Percentiles rank a stretch among this genome's conserved stretches.
Evolutionary conservation across 768 basidiomycete genomes (phyloP).

Genomic region (Galerina marginata): DNA sequence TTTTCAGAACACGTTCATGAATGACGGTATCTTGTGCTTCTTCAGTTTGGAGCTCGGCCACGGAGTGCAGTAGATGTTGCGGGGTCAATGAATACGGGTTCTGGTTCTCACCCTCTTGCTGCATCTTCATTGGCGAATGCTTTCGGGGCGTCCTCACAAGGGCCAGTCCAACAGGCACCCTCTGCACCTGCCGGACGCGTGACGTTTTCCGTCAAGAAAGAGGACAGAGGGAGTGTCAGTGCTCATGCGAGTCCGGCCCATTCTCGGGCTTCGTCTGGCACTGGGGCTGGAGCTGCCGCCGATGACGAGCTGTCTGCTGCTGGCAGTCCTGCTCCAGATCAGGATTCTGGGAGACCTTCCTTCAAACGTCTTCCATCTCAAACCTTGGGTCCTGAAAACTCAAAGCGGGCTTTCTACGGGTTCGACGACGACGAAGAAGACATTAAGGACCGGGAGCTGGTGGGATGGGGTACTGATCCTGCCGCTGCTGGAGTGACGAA

Average conservation of each 20-base stretch:
- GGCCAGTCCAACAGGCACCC: background rate
- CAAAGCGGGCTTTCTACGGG: constrained; percentile 50
- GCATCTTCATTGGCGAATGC: constrained; percentile 48
- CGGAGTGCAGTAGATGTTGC: constrained; percentile 26
- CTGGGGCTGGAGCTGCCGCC: constrained; percentile 14
- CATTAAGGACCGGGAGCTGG: constrained; percentile 1
- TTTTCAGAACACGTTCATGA: background rate
- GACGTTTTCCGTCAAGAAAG: constrained; percentile 11
- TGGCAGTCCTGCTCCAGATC: constrained; percentile 2
- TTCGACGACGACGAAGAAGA: background rate
- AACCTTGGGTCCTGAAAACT: constrained; percentile 63
- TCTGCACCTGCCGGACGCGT: constrained; percentile 10
- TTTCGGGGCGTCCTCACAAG: constrained; percentile 32
- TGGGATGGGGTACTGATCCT: constrained; percentile 1
- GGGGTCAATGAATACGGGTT: constrained; percentile 11
- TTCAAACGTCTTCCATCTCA: constrained; percentile 80
- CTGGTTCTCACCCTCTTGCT: background rate
- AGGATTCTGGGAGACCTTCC: constrained; percentile 50
- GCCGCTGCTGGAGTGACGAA: background rate
- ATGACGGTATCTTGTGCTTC: background rate
- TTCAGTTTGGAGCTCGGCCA: constrained; percentile 22
- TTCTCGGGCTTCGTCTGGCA: constrained; percentile 33
- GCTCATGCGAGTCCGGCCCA: background rate
- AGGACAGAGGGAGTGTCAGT: constrained; percentile 17
- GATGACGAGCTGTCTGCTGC: constrained; percentile 31